Base-by-base conservation (phyloP, 2,329 filamentous ascomycete genomes). In the Aspergillus versicolor region DNA sequence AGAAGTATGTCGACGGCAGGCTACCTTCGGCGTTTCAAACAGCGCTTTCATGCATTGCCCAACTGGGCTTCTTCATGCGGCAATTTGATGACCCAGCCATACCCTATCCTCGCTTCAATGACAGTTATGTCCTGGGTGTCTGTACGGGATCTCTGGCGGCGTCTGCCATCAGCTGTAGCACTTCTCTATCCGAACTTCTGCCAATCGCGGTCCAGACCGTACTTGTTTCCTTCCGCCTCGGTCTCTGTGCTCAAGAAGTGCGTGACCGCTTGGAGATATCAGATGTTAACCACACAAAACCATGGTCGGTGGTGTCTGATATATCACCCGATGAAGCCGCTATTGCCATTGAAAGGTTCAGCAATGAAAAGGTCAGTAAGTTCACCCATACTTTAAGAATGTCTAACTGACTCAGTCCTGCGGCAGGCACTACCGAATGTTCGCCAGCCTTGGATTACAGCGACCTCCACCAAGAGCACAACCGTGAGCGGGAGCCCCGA, bases 141-240 rank as follows among this genome's bases (percentile, higher is more conserved):
- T 74, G 72, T 58, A 74, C 72, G 40, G 72, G 72, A 52, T 54
- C 67, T 54, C 64, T 74, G 40, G 63, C 71, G 9, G 67, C 71
- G 9, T 61, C 70, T 9, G 71, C 72, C 12, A 63, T 74, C 32
- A 66, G 66, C 27, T 68, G 65, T 22, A 61, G 65, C 21, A 63
- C 65, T 38, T 70, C 67, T 7, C 52, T 69, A 15, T 62, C 69
- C 1, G 71, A 73, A 6, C 65, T 76, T 9, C 46, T 76, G 22
- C 71, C 70, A 19, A 59, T 71, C 24, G 70, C 70, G 22, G 65
- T 74, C n/a, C 66, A 75, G 54, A 63, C 69, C 12, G 71, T 75
- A 27, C 60, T 67, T 41, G 63, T 73, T 45, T 68, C 74, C 9
- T 71, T 76, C 55, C 61, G 72, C 50, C 66, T 67, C 7, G 73